Evolutionary conservation across 2,329 filamentous ascomycete genomes (phyloP).

Genomic region (Colletotrichum tropicale): DNA sequence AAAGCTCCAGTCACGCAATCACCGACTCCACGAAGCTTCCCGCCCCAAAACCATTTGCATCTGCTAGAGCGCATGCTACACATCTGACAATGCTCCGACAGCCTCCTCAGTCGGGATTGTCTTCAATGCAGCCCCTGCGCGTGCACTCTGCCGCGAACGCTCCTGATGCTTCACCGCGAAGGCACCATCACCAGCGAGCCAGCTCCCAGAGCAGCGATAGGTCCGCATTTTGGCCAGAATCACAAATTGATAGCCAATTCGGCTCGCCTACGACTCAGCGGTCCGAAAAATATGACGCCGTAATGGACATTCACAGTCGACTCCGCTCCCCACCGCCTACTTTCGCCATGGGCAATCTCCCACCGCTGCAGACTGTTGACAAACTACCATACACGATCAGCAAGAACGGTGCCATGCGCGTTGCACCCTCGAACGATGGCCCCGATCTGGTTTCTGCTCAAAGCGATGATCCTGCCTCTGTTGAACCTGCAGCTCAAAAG

Average conservation of each 20-base stretch:
- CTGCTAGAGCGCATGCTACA: slow-evolving; percentile 29
- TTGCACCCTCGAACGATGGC: slow-evolving; percentile 3
- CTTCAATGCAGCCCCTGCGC: slow-evolving; percentile 13
- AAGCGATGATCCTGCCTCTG: slow-evolving; percentile 21
- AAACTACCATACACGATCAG: slow-evolving; percentile 34
- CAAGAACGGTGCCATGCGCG: slow-evolving; percentile 43
- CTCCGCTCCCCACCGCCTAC: neutral
- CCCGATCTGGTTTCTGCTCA: slow-evolving; percentile 23
- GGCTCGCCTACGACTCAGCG: slow-evolving; percentile 17
- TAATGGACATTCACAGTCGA: slow-evolving; percentile 4
- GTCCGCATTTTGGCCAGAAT: slow-evolving; percentile 19
- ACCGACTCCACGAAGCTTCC: slow-evolving; percentile 39
- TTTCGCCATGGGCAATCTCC: neutral
- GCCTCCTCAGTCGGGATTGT: slow-evolving; percentile 22
- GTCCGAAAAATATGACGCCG: slow-evolving; percentile 6
- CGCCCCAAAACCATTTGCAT: slow-evolving; percentile 29
- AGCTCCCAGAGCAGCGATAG: slow-evolving; percentile 32
- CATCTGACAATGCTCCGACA: slow-evolving; percentile 24
- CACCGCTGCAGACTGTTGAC: neutral
- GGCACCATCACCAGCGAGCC: slow-evolving; percentile 19
- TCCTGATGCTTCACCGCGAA: slow-evolving; percentile 23
- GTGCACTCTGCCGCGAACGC: slow-evolving; percentile 23
- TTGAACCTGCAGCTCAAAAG: slow-evolving; percentile 19
- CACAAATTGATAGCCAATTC: slow-evolving; percentile 16
- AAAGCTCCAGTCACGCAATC: slow-evolving; percentile 25